Percentiles rank a stretch among this genome's conserved stretches.
phyloP scores from a whole-genome alignment of 108 stramenopile species.

The Aureococcus anophagefferens region DNA sequence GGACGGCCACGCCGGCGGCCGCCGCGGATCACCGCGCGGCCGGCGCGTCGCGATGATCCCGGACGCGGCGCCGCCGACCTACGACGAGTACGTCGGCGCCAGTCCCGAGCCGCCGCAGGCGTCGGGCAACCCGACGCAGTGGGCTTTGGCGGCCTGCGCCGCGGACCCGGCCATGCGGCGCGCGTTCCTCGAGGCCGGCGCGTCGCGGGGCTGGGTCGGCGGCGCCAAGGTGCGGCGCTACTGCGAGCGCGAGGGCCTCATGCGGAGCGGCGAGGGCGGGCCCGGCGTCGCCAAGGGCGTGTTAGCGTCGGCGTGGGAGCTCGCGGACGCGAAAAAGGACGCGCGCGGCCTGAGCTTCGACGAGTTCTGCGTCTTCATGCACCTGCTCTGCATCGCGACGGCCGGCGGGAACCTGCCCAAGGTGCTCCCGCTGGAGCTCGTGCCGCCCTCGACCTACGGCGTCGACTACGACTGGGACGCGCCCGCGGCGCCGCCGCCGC shows the following conservation, averaged over 20 bases:
- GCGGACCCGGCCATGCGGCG: not conserved
- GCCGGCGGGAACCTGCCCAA: not conserved
- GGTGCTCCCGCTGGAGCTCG: not conserved
- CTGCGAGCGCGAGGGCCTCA: not conserved
- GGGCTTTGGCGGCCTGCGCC: not conserved
- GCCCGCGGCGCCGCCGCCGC: no score
- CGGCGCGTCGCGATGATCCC: no score
- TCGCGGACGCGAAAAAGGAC: not conserved
- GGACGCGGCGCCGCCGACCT: no score
- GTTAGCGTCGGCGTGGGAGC: not conserved
- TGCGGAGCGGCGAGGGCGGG: not conserved
- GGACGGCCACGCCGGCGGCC: no score
- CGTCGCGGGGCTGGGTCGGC: not conserved
- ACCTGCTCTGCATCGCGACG: not conserved
- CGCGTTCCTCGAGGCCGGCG: not conserved
- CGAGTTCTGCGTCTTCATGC: not conserved
- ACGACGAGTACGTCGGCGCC: no score
- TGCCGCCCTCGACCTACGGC: no score
- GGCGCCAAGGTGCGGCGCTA: not conserved
- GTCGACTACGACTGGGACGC: no score
- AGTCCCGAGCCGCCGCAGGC: no score
- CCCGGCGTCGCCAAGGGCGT: not conserved
- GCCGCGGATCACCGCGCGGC: no score
- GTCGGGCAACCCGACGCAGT: not conserved
- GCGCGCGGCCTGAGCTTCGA: constrained; percentile 1